Percentiles rank a stretch among this genome's conserved stretches.
Evolutionary conservation across 495 filamentous ascomycete species (phyloP).

Genomic region (Penicillium coprophilum): DNA sequence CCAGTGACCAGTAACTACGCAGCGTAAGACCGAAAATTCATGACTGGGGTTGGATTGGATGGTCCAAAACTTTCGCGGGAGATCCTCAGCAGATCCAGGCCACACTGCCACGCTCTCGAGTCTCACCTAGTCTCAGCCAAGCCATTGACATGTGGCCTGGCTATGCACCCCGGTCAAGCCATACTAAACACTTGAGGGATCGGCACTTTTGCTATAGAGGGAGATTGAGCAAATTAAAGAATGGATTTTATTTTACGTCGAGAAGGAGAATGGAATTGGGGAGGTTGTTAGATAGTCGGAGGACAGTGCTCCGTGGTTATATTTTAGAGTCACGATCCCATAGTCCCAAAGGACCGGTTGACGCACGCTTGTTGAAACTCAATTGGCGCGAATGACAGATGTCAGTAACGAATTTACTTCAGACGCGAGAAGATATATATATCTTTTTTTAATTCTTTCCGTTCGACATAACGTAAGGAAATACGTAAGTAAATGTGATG

Average conservation of each 20-base stretch:
- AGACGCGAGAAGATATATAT: background rate
- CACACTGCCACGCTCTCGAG: conserved; percentile 9
- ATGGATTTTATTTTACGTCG: too few relatives aligned
- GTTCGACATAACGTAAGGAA: background rate
- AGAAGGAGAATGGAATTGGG: background rate
- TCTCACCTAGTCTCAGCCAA: background rate
- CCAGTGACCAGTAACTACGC: too few relatives aligned
- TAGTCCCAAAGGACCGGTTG: conserved; percentile 38
- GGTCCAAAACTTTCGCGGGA: conserved; percentile 42
- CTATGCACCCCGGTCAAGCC: conserved; percentile 7
- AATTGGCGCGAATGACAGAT: conserved; percentile 38
- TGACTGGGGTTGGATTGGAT: conserved; percentile 30
- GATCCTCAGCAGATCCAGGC: conserved; percentile 46
- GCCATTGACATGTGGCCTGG: conserved; percentile 8
- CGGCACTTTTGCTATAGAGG: conserved; percentile 5
- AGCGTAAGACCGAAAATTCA: background rate
- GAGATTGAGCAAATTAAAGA: conserved; percentile 1
- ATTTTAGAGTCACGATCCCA: conserved; percentile 11
- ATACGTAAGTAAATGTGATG: conserved; percentile 3
- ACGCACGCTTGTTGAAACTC: conserved; percentile 45
- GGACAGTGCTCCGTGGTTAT: conserved; percentile 18
- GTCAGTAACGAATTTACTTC: conserved; percentile 8
- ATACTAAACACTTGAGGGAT: conserved; percentile 3
- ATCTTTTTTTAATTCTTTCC: background rate
- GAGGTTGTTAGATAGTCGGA: conserved; percentile 11